A percentile compares a stretch with the other conserved stretches of the same genome.
Evolutionary conservation across 176 grass and related monocot genomes (phyloP).

Genomic region (Coix lacrymajobi): DNA sequence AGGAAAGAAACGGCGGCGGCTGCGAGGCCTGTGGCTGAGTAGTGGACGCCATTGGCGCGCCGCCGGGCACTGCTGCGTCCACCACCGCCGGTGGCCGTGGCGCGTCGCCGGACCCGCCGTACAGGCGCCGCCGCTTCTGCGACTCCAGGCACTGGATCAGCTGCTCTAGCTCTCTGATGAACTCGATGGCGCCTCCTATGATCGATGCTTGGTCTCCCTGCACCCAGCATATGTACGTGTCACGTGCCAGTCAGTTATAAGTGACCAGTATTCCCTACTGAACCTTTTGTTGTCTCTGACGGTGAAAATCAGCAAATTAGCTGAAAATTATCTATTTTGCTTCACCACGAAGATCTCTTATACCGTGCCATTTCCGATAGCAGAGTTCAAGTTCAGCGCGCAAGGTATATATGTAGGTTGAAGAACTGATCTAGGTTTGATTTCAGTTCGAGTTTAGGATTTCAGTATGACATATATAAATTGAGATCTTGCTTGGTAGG

Average conservation of each 20-base stretch:
- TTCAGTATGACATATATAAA: too few relatives aligned
- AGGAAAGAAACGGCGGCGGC: conserved; percentile 30
- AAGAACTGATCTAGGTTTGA: too few relatives aligned
- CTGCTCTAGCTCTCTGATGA: conserved; percentile 89
- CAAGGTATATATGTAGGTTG: too few relatives aligned
- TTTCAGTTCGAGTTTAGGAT: too few relatives aligned
- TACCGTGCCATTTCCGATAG: too few relatives aligned
- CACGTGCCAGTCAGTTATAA: background rate
- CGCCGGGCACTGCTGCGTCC: conserved; percentile 7
- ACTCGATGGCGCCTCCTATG: conserved; percentile 94
- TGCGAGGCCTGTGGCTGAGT: conserved; percentile 11
- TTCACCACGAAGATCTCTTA: too few relatives aligned
- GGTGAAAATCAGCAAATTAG: background rate
- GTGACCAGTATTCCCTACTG: too few relatives aligned
- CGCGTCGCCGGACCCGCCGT: conserved; percentile 40
- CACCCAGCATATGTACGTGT: background rate
- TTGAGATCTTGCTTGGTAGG: too few relatives aligned
- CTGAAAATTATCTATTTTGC: too few relatives aligned
- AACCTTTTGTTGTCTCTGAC: background rate
- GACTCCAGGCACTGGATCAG: conserved; percentile 93
- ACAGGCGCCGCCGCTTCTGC: conserved; percentile 73
- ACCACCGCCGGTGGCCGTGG: conserved; percentile 33
- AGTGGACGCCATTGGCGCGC: background rate
- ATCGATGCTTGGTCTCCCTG: conserved; percentile 97
- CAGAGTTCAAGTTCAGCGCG: too few relatives aligned